Evolutionary conservation across 208 protist genomes (phyloP), one percentile per base, ranked within the genome.

Genomic region (Herpetomonas tarakana): DNA sequence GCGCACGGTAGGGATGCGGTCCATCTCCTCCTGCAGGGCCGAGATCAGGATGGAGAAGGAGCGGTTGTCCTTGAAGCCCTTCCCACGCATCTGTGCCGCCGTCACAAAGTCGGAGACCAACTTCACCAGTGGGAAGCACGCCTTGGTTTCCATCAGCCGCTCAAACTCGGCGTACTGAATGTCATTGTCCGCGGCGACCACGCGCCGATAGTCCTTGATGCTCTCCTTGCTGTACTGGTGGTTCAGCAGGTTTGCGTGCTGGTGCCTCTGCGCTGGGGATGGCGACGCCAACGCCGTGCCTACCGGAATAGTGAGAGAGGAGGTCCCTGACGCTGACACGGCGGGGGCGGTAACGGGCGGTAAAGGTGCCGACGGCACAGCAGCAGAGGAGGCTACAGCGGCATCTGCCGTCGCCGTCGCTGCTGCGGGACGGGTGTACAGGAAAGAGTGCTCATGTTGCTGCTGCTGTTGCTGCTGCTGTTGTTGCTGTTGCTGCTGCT

Each of bases 161-260:
- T 84, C 69, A 71, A 94, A 94, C 50, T 82, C 82, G 11, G 28
- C 19, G 79, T 87, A 92, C 38, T 64, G 56, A 49, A 88, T 78
- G n/a, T 91, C 71, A 55, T 88, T 91, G 31, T 91, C 83, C 0
- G 69, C 70, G 0, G 68, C 64, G 0, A 89, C 83, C 0, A 83
- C 65, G 24, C 68, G 59, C 26, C 74, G 74, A 71, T 93, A 93
- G 52, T 84, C 72, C 3, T 57, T 65, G 56, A 91, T 88, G 49
- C 73, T 83, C 58, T 84, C 77, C 0, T 68, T 62, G 26, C 67
- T 88, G 69, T 84, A 84, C 62, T 85, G 62, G 53, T 79, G 81
- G 18, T 56, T 58, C 18, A 65, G 56, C 11, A 81, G 60, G 19
- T 69, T 70, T 2, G 49, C 4, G 30, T 53, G 58, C 39, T 21